These are phyloP conservation scores for Phyllostachys edulis DNA, from an alignment of 176 grass and related monocot species.

Conservation along the genomic window DNA sequence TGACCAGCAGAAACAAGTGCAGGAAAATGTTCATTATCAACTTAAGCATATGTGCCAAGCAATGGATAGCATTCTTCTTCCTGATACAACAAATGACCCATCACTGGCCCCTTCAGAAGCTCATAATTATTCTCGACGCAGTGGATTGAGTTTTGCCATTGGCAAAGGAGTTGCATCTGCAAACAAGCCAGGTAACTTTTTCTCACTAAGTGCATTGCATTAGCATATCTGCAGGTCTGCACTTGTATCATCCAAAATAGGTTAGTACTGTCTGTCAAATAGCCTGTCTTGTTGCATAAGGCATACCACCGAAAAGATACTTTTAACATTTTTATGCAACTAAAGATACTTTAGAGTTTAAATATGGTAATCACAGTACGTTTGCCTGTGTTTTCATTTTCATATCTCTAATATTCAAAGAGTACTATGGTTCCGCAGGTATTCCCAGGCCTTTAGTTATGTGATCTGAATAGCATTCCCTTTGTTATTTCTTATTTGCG, in stretches of 20 bases:
- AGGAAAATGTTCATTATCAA: conserved; percentile 87
- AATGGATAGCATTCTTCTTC: conserved; percentile 71
- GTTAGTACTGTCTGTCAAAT: background rate
- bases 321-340: background rate
- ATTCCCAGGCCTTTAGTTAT: background rate
- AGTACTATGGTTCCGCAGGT: background rate
- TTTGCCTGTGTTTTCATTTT: background rate
- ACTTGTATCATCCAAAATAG: conserved; percentile 24
- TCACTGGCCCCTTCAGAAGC: conserved; percentile 26
- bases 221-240: background rate
- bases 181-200: conserved; percentile 53
- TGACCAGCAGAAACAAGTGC: conserved; percentile 81
- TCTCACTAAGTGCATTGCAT: conserved; percentile 16
- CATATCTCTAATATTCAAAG: background rate
- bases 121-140: conserved; percentile 44
- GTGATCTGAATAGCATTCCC: background rate
- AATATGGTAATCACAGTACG: background rate
- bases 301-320: background rate
- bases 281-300: background rate
- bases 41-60: conserved; percentile 54
- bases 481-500: background rate
- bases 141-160: conserved; percentile 76
- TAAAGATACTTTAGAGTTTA: conserved; percentile 1
- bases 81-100: conserved; percentile 31
- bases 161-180: conserved; percentile 45